Conservation (phyloP, 2,329 filamentous ascomycete species). For the Alternaria infectoria region DNA sequence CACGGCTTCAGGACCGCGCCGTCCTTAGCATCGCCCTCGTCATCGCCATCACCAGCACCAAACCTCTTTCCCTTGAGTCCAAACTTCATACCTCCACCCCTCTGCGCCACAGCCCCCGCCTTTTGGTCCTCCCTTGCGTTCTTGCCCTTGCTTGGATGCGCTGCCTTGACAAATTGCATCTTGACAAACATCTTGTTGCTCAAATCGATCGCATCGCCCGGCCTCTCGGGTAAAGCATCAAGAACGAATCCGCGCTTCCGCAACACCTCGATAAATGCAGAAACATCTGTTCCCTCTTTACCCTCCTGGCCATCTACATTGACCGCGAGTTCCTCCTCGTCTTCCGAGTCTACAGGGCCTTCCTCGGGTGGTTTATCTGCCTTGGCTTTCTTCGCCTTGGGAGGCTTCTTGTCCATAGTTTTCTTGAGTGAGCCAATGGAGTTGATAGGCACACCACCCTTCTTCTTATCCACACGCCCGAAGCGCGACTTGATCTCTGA, state of each 20-base stretch:
- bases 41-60: conserved; percentile 22
- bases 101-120: conserved; percentile 41
- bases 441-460: conserved; percentile 59
- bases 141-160: conserved; percentile 76
- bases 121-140: conserved; percentile 57
- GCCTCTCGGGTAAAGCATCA: conserved; percentile 59
- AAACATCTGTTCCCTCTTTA: conserved; percentile 79
- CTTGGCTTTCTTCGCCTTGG: conserved; percentile 45
- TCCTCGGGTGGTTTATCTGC: conserved; percentile 58
- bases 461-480: conserved; percentile 62
- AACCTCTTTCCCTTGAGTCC: conserved; percentile 14
- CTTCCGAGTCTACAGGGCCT: conserved; percentile 56
- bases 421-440: conserved; percentile 65
- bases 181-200: conserved; percentile 98
- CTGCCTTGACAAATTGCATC: conserved; percentile 92
- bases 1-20: conserved; percentile 87
- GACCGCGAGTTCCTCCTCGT: conserved; percentile 65
- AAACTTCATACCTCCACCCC: conserved; percentile 51
- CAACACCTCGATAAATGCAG: conserved; percentile 84
- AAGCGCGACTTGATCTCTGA: conserved; percentile 97
- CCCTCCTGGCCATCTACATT: conserved; percentile 73
- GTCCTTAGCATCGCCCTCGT: conserved; percentile 63
- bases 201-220: conserved; percentile 72
- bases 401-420: conserved; percentile 24
- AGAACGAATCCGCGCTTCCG: conserved; percentile 83